A percentile compares a stretch with the other conserved stretches of the same genome.
phyloP scores from a whole-genome alignment of 345 rosid species.

The Lepidium sativum region DNA sequence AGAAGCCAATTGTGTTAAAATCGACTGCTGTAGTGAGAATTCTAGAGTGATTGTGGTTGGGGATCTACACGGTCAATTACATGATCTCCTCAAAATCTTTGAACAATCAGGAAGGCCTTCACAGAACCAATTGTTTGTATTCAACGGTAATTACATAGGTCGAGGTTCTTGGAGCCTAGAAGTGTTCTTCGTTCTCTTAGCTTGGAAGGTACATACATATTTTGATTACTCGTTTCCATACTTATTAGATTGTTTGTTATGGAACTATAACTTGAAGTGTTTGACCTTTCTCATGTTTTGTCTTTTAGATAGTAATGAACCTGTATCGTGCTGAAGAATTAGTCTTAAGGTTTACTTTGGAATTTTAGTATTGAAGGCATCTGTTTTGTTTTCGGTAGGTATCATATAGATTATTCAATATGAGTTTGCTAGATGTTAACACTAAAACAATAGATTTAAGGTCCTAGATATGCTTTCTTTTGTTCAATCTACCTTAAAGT shows the following conservation, averaged over 20 bases:
- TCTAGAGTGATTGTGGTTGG: constrained; percentile 36
- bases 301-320: not conserved
- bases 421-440: not conserved
- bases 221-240: not conserved
- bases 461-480: not conserved
- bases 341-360: not conserved
- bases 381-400: not conserved
- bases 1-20: constrained; percentile 34
- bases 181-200: constrained; percentile 38
- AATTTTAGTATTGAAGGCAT: not conserved
- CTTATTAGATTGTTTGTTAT: not conserved
- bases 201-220: constrained; percentile 37
- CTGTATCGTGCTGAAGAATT: not conserved
- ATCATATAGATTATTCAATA: not conserved
- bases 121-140: constrained; percentile 25
- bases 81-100: constrained; percentile 35
- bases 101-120: constrained; percentile 39
- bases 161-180: constrained; percentile 39
- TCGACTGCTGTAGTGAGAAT: constrained; percentile 13
- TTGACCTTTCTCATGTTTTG: not conserved
- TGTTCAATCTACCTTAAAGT: not conserved
- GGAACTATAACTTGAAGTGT: not conserved
- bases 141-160: constrained; percentile 37
- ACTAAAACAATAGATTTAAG: not conserved
- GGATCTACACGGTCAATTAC: constrained; percentile 37